Base-by-base conservation (phyloP, 2,329 filamentous ascomycete species). In the Colletotrichum zoysiae region DNA sequence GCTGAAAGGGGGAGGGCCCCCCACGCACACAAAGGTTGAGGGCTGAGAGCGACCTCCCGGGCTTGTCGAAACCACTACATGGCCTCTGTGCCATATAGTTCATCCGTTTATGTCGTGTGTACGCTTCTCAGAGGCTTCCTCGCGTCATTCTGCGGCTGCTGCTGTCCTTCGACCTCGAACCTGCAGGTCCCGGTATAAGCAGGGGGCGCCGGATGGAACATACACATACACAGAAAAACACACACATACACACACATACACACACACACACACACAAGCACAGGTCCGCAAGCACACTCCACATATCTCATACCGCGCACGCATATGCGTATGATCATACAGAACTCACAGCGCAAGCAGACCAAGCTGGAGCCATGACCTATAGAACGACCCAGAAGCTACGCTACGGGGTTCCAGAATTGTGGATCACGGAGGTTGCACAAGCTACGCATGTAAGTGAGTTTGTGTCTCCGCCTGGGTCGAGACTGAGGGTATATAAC, bases 401-500 rank as follows among this genome's bases (percentile, higher is more conserved):
- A 16, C 48, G 60, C 46, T 26, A 51, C 33, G 60, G 33, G 58
- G 33, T 63, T 63, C 26, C 40, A 56, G 26, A 50, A n/a, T 30
- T 33, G 55, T 53, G 58, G 66, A 42, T 58, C 51, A 48, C 44
- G 58, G 66, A 48, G 55, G 55, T 66, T 35, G 44, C 64, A 60
- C 64, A 23, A 44, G 55, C 4, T 33, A n/a, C n/a, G 4, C 38
- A 42, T 38, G n/a, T 38, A 18, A 51, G 33, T 63, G 20, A 23
- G 26, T 7, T 5, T 46, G 14, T 26, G 12, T 23, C 35, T 33
- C n/a, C 20, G 2, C 20, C 33, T 33, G 5, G 26, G 40, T 44
- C 12, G 8, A 46, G 51, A 18, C 23, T 14, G 38, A 62, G 14
- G 64, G 58, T 71, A 71, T 71, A 71, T 71, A 71, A 69, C 65